Evolutionary conservation across 2,329 filamentous ascomycete genomes (phyloP).

Genomic region (Hirsutella thompsonii): DNA sequence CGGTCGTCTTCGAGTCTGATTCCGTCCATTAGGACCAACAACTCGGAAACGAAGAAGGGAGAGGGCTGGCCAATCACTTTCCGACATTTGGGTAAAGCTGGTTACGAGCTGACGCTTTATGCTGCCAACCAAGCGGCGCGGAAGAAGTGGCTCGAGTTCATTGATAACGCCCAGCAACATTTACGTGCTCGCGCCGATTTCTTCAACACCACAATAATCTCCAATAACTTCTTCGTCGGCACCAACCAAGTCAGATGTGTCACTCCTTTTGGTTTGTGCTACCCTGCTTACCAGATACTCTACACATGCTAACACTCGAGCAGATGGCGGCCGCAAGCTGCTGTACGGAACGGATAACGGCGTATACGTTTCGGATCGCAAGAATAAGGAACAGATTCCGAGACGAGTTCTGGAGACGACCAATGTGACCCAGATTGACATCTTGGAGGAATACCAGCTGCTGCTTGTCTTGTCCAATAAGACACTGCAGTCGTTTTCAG

Average conservation of each 20-base stretch:
- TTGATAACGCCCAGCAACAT: conserved; percentile 79
- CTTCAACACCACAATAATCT: conserved; percentile 61
- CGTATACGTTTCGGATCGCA: conserved; percentile 84
- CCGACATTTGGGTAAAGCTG: conserved; percentile 86
- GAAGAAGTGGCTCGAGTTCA: conserved; percentile 95
- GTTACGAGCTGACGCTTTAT: conserved; percentile 84
- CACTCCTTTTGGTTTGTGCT: conserved; percentile 74
- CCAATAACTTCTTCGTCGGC: conserved; percentile 44
- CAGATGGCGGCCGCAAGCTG: conserved; percentile 87
- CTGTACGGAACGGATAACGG: conserved; percentile 91
- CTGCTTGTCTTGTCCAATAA: conserved; percentile 88
- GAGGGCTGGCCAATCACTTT: conserved; percentile 94
- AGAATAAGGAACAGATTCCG: conserved; percentile 70
- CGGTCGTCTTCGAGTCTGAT: conserved; percentile 79
- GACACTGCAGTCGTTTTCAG: conserved; percentile 76
- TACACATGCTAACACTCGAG: no score
- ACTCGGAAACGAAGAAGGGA: conserved; percentile 41
- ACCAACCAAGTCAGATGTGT: conserved; percentile 87
- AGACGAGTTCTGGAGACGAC: conserved; percentile 75
- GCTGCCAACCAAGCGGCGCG: conserved; percentile 75
- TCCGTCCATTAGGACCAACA: conserved; percentile 34
- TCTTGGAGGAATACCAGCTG: conserved; percentile 87
- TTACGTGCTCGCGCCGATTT: conserved; percentile 81
- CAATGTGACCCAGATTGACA: conserved; percentile 88
- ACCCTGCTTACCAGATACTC: no score